Evolutionary conservation across 306 rosid genomes (phyloP), one percentile per base, ranked within the genome.

Genomic region (Heteromeles arbutifolia): DNA sequence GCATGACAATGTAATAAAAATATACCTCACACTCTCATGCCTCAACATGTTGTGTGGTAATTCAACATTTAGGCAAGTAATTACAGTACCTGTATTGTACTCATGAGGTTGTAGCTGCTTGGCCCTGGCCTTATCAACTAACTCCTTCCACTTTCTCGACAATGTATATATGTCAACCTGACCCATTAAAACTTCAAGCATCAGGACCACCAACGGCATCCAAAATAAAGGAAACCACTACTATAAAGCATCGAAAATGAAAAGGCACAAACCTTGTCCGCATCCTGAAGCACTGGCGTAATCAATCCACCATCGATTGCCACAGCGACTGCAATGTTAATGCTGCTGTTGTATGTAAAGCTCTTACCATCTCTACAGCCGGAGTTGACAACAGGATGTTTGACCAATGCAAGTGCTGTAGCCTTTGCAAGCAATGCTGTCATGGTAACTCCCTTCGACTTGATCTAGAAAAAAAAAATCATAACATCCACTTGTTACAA

Each of bases 371-470:
- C 99, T 82, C 97, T 83, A 84, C 97, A 95, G 69, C 93, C 86
- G 15, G 99, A 92, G 86, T 95, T 95, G 70, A 95, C 86, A 24
- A 90, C 89, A 56, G 99, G 97, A 81, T 95, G 99, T 78, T 90
- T 78, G 81, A 74, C 92, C 80, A 95, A 79, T 0, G 99, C 97
- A 28, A 95, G 93, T 69, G 98, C 99, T 11, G 99, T 88, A 8
- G 98, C 98, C 90, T 96, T 96, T 44, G 98, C 99, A 82, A 96
- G 98, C 88, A 96, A 87, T 57, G 99, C 97, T 26, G 98, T 92
- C 99, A 96, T 96, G 58, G 99, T 96, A 77, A 96, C 99, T 82
- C 99, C 99, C 88, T 96, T 96, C 22, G 90, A 81, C 84, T 96
- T 96, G 78, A 96, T 88, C 99, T 92, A 78, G 54, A 79, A 50